A percentile compares a stretch with the other conserved stretches of the same genome.
phyloP scores from a whole-genome alignment of 2,329 filamentous ascomycete species.

The Thermomyces lanuginosus region DNA sequence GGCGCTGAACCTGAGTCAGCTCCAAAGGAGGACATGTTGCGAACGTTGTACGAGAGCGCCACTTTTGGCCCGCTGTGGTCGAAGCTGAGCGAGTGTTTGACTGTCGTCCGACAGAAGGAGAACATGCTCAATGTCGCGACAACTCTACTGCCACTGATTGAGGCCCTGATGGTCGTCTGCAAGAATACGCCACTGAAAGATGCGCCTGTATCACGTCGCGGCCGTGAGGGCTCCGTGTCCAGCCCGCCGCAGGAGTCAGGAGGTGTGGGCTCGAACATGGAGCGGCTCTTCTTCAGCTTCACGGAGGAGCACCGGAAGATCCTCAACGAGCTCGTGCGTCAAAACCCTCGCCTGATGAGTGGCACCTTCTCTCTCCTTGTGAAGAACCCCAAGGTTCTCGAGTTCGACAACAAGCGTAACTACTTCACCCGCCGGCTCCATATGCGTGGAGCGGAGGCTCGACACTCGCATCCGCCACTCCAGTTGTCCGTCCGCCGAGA shows the following conservation, averaged over 20 bases:
- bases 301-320: slow-evolving; percentile 97
- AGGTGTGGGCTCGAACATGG: slow-evolving; percentile 42
- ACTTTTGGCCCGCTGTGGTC: slow-evolving; percentile 86
- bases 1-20: slow-evolving; percentile 37
- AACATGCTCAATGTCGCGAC: slow-evolving; percentile 96
- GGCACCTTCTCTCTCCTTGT: slow-evolving; percentile 90
- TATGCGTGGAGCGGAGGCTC: slow-evolving; percentile 50
- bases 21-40: slow-evolving; percentile 71
- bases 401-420: slow-evolving; percentile 99
- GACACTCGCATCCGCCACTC: slow-evolving; percentile 58
- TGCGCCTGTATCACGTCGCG: slow-evolving; percentile 33
- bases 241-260: slow-evolving; percentile 59
- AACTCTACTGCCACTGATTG: slow-evolving; percentile 82
- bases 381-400: slow-evolving; percentile 95
- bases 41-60: slow-evolving; percentile 74
- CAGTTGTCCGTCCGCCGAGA: slow-evolving; percentile 84
- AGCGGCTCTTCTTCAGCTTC: slow-evolving; percentile 87
- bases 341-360: slow-evolving; percentile 96
- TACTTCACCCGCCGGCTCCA: slow-evolving; percentile 95
- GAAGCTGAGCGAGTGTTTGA: slow-evolving; percentile 76
- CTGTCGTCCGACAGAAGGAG: slow-evolving; percentile 74
- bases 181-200: slow-evolving; percentile 85
- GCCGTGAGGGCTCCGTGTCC: slow-evolving; percentile 54
- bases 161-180: slow-evolving; percentile 97
- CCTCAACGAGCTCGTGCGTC: slow-evolving; percentile 89